Percentiles rank a stretch among this genome's conserved stretches.
Evolutionary conservation across 1,284 basidiomycete species (phyloP).

Genomic region (Athelia psychrophila): DNA sequence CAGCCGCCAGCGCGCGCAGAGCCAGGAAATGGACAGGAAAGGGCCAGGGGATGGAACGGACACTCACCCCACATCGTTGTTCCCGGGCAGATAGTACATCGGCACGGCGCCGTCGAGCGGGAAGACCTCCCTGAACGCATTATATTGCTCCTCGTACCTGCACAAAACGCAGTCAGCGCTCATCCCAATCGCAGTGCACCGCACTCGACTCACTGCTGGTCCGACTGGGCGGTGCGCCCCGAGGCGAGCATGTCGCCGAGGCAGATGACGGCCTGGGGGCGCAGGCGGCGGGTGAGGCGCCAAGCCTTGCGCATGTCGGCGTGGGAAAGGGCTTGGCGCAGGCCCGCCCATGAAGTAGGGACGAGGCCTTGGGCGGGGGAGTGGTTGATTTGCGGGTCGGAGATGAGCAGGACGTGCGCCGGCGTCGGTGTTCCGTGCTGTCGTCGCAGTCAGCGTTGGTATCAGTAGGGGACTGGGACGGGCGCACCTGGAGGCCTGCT

Average conservation of each 20-base stretch:
- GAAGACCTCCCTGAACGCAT: slow-evolving; percentile 73
- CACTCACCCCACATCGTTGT: slow-evolving; percentile 80
- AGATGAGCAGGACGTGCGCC: slow-evolving; percentile 72
- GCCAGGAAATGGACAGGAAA: no score
- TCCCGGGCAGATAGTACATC: slow-evolving; percentile 79
- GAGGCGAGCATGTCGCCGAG: slow-evolving; percentile 90
- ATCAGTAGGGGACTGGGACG: slow-evolving; percentile 1
- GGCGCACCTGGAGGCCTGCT: slow-evolving; percentile 23
- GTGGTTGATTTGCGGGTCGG: slow-evolving; percentile 85
- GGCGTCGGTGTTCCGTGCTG: slow-evolving; percentile 21
- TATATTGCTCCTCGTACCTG: slow-evolving; percentile 68
- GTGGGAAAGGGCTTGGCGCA: slow-evolving; percentile 62
- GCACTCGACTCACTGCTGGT: slow-evolving; percentile 59
- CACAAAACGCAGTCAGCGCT: slow-evolving; percentile 1
- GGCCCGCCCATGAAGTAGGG: slow-evolving; percentile 51
- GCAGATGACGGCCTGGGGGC: slow-evolving; percentile 76
- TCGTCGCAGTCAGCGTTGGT: slow-evolving; percentile 4
- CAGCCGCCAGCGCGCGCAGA: slow-evolving; percentile 40
- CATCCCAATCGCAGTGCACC: background rate
- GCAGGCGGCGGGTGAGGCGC: slow-evolving; percentile 59
- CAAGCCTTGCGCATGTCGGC: slow-evolving; percentile 83
- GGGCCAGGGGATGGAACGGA: slow-evolving; percentile 6
- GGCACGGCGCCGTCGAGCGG: slow-evolving; percentile 35
- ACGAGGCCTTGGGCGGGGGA: slow-evolving; percentile 63
- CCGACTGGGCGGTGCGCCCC: slow-evolving; percentile 62